Conservation (phyloP, 352 stramenopile genomes). For the Phytopythium mirpurense region DNA sequence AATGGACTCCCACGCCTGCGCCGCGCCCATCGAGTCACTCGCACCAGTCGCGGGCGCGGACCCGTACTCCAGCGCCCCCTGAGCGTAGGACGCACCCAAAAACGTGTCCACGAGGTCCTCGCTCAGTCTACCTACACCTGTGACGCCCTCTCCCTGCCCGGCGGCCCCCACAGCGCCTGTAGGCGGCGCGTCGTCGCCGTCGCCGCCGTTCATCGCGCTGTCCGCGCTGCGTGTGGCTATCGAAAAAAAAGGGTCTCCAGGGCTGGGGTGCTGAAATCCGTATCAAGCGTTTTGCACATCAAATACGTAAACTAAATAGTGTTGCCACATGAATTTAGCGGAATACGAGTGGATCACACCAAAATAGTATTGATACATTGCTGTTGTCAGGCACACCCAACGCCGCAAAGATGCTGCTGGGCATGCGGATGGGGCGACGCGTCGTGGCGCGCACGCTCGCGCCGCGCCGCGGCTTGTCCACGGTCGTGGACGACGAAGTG, state of each 20-base stretch:
- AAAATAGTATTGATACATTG: no score
- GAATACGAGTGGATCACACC: no score
- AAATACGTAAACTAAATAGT: no score
- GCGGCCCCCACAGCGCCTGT: not conserved
- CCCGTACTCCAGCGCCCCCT: not conserved
- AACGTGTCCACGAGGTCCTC: not conserved
- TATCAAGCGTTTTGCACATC: no score
- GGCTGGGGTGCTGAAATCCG: no score
- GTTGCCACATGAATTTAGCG: not conserved
- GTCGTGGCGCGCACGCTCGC: slow-evolving; percentile 1
- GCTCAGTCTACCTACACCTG: no score
- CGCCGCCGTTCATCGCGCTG: slow-evolving; percentile 6
- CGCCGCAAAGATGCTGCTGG: no score
- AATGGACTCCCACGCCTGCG: slow-evolving; percentile 12
- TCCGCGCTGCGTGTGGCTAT: not conserved
- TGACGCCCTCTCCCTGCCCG: not conserved
- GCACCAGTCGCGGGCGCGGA: not conserved
- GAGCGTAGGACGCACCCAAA: not conserved
- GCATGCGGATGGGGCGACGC: slow-evolving; percentile 3
- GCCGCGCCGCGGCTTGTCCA: slow-evolving; percentile 37
- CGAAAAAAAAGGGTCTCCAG: not conserved
- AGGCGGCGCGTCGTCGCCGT: not conserved
- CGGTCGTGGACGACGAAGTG: slow-evolving; percentile 71
- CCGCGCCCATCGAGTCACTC: not conserved
- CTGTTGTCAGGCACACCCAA: no score